Evolutionary conservation across 2,329 filamentous ascomycete species (phyloP), one percentile per base, ranked within the genome.

Genomic region (Reticulascus tulasneorum): DNA sequence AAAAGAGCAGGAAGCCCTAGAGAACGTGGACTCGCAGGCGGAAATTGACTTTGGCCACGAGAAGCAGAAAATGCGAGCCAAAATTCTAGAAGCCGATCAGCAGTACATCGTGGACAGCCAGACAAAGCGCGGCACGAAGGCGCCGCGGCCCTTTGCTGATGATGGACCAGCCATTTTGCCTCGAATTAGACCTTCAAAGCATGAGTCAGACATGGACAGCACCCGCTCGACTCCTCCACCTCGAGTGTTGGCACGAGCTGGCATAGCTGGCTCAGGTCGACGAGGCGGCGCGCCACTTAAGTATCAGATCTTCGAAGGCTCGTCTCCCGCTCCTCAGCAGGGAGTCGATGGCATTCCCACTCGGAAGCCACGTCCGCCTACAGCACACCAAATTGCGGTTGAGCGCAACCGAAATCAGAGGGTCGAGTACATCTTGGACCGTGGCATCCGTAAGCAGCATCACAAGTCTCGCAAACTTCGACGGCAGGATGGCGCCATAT

Each of bases 361-460:
- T 15, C 66, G 77, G 38, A 82, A 88, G 53, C 79, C 82, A 8
- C 75, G 86, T 2, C 86, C 86, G 4, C 77, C 87, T 0, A 93
- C 86, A 0, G 84, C 85, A 23, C 86, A 93, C 58, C 86, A 93
- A 59, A 67, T 89, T 24, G 86, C 86, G 1, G 84, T 93, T 2
- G 85, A 89, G 57, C 76, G 82, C 37, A 89, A 90, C 58, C 73
- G 86, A 13, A 84, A 79, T 42, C 79, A 86, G 51, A 79, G 86
- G 6, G 86, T 91, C n/a, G 83, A 89, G 51, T 83, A 89, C 50
- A 86, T 88, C 33, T 74, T 93, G 12, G 82, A 87, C 47, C 78
- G 82, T n/a, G 82, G 83, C 20, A 66, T 91, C 22, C 77, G 83
- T 31, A 73, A 71, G 45, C 69, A 77, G 33, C 82, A 89, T 52